Percentiles rank a stretch among this genome's conserved stretches.
These are phyloP conservation scores for Hebeloma cylindrosporum DNA, from an alignment of 768 basidiomycete species.

Conservation along the genomic window DNA sequence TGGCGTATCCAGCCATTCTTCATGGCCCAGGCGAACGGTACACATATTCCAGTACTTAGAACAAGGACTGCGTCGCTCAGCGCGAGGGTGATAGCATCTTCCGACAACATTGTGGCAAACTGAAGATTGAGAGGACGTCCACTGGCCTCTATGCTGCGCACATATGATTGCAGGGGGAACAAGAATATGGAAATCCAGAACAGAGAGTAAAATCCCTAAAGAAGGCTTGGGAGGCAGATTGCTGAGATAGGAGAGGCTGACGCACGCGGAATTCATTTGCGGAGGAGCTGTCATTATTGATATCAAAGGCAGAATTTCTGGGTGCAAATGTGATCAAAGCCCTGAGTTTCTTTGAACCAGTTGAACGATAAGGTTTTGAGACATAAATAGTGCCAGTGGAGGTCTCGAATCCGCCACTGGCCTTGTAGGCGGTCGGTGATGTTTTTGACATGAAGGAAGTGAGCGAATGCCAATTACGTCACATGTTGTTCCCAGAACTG, in stretches of 20 bases:
- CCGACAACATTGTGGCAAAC: constrained; percentile 87
- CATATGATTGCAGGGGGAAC: constrained; percentile 74
- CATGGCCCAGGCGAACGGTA: constrained; percentile 79
- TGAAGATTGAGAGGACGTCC: constrained; percentile 76
- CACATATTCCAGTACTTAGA: constrained; percentile 69
- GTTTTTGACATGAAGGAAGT: constrained; percentile 1
- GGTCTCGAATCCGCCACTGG: constrained; percentile 49
- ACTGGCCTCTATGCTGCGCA: constrained; percentile 71
- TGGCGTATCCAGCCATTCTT: constrained; percentile 80
- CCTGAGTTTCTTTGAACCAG: constrained; percentile 71
- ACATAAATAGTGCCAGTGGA: constrained; percentile 69
- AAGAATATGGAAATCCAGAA: constrained; percentile 93
- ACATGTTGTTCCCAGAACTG: constrained; percentile 22
- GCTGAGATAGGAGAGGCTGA: constrained; percentile 5
- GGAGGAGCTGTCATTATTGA: constrained; percentile 67
- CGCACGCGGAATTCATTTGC: constrained; percentile 83
- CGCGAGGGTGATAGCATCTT: constrained; percentile 80
- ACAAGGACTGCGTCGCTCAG: constrained; percentile 84
- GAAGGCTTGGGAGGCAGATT: neutral
- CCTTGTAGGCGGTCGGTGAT: constrained; percentile 22
- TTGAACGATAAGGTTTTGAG: constrained; percentile 74
- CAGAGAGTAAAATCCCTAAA: constrained; percentile 88
- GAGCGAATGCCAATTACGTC: constrained; percentile 3
- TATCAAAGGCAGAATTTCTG: constrained; percentile 84
- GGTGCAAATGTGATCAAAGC: constrained; percentile 87